Conservation (phyloP, 2,329 filamentous ascomycete species). For the Colletotrichum theobromicola region DNA sequence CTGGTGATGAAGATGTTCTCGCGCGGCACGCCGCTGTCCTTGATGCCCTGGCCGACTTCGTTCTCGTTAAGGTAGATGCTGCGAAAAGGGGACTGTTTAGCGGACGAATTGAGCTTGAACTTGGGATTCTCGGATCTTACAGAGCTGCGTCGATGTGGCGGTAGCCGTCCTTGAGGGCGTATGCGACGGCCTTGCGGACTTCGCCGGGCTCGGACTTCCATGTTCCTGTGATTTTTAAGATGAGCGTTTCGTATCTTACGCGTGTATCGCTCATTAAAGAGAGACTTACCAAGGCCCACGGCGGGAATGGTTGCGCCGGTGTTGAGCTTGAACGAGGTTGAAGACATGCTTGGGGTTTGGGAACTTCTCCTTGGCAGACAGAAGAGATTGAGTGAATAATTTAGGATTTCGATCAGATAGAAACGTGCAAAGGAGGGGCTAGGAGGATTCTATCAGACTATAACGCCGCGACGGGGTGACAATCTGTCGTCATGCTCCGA, state of each 20-base stretch:
- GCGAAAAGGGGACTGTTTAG: not conserved
- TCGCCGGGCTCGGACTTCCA: not conserved
- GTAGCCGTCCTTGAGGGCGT: not conserved
- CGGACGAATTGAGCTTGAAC: rapidly evolving
- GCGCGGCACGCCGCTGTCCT: not conserved
- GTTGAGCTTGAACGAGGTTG: not conserved
- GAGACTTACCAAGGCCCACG: not conserved
- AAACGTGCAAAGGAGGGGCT: not conserved
- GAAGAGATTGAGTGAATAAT: too few relatives aligned
- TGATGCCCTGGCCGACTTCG: not conserved
- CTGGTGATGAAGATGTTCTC: not conserved
- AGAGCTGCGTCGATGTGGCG: not conserved
- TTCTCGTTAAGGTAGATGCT: not conserved
- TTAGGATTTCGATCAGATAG: rapidly evolving
- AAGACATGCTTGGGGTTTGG: not conserved
- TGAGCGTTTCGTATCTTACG: too few relatives aligned
- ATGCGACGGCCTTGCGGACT: not conserved
- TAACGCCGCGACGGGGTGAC: not conserved
- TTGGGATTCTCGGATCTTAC: not conserved
- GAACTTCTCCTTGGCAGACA: too few relatives aligned
- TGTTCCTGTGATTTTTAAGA: rapidly evolving
- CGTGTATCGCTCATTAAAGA: too few relatives aligned
- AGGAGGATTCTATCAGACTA: not conserved
- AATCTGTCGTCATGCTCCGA: not conserved
- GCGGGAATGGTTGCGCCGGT: not conserved